These are phyloP conservation scores for Sungouiozyma intestinalis DNA, from an alignment of 805 yeast genomes.

Conservation along the genomic window DNA sequence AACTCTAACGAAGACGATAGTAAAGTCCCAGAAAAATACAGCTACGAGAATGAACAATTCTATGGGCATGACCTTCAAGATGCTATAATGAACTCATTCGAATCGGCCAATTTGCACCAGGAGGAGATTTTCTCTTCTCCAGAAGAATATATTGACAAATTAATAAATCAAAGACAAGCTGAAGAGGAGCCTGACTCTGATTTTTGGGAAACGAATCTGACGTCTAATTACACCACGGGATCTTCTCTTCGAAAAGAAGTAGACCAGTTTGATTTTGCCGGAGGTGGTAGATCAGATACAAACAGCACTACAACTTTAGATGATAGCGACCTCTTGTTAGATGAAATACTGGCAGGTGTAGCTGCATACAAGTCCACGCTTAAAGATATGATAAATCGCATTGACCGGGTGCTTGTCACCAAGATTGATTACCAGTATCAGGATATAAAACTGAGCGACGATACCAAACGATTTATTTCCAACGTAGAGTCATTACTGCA, in stretches of 20 bases:
- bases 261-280: constrained; percentile 21
- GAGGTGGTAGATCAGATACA: neutral
- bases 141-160: neutral
- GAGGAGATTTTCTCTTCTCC: neutral
- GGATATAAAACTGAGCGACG: neutral
- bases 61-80: neutral
- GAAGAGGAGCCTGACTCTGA: neutral
- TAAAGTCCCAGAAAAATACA: neutral
- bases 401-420: neutral
- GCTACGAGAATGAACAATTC: neutral
- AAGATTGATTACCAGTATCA: neutral
- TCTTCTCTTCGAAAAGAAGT: constrained; percentile 19
- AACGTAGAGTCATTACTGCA: neutral
- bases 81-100: neutral
- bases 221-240: constrained; percentile 12
- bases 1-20: neutral
- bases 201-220: neutral
- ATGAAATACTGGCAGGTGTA: neutral
- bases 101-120: neutral
- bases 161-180: neutral
- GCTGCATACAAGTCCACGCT: neutral
- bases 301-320: no score
- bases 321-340: neutral
- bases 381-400: neutral
- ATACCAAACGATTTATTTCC: neutral